Percentiles rank a stretch among this genome's conserved stretches.
Conservation (phyloP, 1,284 basidiomycete genomes). For the Macrocystidia cucumis region DNA sequence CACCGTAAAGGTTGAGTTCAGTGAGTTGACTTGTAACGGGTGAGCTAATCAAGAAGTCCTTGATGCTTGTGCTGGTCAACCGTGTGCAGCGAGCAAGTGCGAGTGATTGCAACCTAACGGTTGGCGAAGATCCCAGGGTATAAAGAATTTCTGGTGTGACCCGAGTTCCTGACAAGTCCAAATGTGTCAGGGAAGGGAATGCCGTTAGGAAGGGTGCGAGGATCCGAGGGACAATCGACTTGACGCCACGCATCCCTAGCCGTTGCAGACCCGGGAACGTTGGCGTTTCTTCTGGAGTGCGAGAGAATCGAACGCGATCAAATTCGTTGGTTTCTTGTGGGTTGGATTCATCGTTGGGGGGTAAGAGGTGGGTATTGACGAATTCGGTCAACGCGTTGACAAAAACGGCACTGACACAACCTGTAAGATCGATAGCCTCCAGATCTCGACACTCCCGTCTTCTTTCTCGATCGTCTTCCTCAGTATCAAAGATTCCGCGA, state of each 20-base stretch:
- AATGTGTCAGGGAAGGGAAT: conserved; percentile 83
- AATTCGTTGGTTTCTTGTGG: conserved; percentile 22
- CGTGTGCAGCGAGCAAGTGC: conserved; percentile 86
- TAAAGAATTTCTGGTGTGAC: conserved; percentile 72
- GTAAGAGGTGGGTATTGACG: conserved; percentile 61
- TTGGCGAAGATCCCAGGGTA: conserved; percentile 54
- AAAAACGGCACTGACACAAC: conserved; percentile 88
- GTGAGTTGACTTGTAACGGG: conserved; percentile 58
- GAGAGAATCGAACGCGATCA: conserved; percentile 23
- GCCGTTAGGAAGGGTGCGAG: conserved; percentile 79
- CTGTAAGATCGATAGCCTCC: conserved; percentile 89
- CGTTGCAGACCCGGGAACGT: conserved; percentile 76
- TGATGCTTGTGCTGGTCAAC: conserved; percentile 75
- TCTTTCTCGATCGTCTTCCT: conserved; percentile 68
- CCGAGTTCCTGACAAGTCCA: conserved; percentile 85
- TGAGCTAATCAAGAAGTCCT: conserved; percentile 66
- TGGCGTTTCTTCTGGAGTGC: conserved; percentile 37
- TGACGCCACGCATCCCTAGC: conserved; percentile 81
- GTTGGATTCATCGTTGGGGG: conserved; percentile 36
- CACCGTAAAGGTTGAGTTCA: conserved; percentile 88
- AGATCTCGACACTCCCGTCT: conserved; percentile 74
- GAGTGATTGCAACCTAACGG: conserved; percentile 69
- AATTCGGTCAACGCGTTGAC: conserved; percentile 80
- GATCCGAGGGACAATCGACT: conserved; percentile 64
- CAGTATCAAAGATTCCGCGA: conserved; percentile 43